These are phyloP conservation scores for Penicillium sp. DNA, from an alignment of 2,329 filamentous ascomycete species.

Conservation along the genomic window DNA sequence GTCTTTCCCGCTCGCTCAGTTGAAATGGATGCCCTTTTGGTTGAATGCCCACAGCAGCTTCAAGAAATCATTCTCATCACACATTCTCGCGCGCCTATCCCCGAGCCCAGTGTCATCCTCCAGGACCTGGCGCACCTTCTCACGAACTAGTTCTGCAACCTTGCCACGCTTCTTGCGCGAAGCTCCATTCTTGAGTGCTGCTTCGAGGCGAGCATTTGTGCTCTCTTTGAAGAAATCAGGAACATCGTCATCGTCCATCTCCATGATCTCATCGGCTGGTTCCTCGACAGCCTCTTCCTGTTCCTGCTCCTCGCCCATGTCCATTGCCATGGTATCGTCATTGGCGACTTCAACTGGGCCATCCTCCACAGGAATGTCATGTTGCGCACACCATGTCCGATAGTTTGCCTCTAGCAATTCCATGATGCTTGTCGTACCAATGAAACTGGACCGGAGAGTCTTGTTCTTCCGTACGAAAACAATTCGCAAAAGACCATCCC, in stretches of 20 bases:
- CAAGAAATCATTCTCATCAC: conserved; percentile 90
- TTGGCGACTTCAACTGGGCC: conserved; percentile 43
- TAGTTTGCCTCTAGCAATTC: conserved; percentile 86
- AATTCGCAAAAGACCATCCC: conserved; percentile 83
- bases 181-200: conserved; percentile 51
- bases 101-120: conserved; percentile 76
- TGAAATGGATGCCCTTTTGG: conserved; percentile 89
- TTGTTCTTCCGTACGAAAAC: conserved; percentile 89
- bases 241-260: conserved; percentile 61
- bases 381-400: conserved; percentile 83
- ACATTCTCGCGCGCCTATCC: conserved; percentile 79
- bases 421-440: conserved; percentile 77
- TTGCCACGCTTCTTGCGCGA: conserved; percentile 72
- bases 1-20: conserved; percentile 44
- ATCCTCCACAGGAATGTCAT: conserved; percentile 76
- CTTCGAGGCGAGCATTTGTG: conserved; percentile 32
- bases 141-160: conserved; percentile 75
- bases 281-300: conserved; percentile 38
- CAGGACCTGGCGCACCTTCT: conserved; percentile 83
- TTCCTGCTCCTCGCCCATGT: conserved; percentile 32
- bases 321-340: conserved; percentile 40
- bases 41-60: conserved; percentile 81
- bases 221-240: conserved; percentile 80
- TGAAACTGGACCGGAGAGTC: conserved; percentile 77
- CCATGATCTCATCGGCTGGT: conserved; percentile 54